These are phyloP conservation scores for Lachnellula arida DNA, from an alignment of 2,329 filamentous ascomycete genomes.

Conservation along the genomic window DNA sequence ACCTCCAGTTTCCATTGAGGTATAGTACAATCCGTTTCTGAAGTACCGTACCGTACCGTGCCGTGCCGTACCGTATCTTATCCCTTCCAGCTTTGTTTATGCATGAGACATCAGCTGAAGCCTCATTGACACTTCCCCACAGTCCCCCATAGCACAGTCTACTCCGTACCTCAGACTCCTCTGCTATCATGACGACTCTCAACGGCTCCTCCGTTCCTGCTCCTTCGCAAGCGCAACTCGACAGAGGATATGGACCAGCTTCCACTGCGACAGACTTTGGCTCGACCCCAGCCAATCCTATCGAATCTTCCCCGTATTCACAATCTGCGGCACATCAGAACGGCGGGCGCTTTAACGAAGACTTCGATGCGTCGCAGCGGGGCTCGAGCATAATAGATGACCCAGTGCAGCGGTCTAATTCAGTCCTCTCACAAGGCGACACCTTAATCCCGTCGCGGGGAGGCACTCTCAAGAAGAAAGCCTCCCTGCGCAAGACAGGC, in stretches of 20 bases:
- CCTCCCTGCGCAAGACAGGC: conserved; percentile 65
- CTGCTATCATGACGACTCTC: conserved; percentile 20
- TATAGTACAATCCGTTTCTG: no score
- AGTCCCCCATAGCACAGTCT: neutral
- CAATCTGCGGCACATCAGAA: conserved; percentile 22
- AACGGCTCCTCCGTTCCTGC: conserved; percentile 21
- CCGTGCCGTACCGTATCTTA: neutral
- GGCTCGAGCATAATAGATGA: conserved; percentile 58
- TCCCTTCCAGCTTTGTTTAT: neutral
- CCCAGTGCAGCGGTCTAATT: conserved; percentile 56
- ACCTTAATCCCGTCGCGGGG: conserved; percentile 41
- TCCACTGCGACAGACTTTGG: conserved; percentile 22
- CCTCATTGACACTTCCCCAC: neutral
- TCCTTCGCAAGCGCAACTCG: conserved; percentile 25
- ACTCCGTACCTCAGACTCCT: neutral
- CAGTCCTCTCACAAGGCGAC: conserved; percentile 39
- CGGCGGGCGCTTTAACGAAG: conserved; percentile 58
- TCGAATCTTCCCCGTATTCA: conserved; percentile 21
- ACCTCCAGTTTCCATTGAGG: no score
- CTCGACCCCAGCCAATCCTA: conserved; percentile 20
- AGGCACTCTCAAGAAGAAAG: conserved; percentile 86
- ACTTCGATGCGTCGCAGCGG: conserved; percentile 65
- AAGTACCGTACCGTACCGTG: neutral
- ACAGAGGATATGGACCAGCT: conserved; percentile 15
- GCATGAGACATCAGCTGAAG: neutral